Base-by-base conservation (phyloP, 805 yeast genomes). In the Komagataella mondaviorum region DNA sequence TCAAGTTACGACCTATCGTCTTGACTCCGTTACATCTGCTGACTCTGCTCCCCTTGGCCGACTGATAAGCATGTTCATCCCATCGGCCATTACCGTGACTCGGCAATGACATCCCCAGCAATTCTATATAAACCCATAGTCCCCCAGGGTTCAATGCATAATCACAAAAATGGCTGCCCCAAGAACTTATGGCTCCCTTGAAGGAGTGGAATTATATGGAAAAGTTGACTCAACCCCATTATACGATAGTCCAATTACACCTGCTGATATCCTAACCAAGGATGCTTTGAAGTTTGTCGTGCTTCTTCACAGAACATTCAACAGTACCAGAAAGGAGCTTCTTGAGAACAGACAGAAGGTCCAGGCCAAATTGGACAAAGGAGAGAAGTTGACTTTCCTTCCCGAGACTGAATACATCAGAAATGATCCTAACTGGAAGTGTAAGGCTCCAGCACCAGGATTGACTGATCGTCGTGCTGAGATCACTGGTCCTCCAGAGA, bases 401-500 rank as follows among this genome's bases (percentile, higher is more conserved):
- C 77, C 78, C 23, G 90, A 82, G 63, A 85, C 90, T n/a, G 73
- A 69, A 51, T 67, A 71, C 63, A 82, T 85, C 59, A 76, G 93
- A 69, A 74, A 80, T 47, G 86, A 85, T 59, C 76, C 83, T 23
- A 77, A 78, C 44, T 85, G 93, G 93, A 78, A 75, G 56, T 90
- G 93, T 57, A 80, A 83, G 18, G 73, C 84, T 44, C 72, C 81
- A 50, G 89, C 87, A 45, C 83, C 82, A 45, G 88, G 89, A 49
- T 70, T 85, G 59, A 76, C 77, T 54, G 85, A 83, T 64, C 77
- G 95, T 70, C 77, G 88, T 63, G 81, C 80, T 47, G 93, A 85
- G 67, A 85, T 85, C 65, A 85, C 95, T 22, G 95, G 95, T 49
- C 95, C 95, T 18, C 85, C 90, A 51, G 85, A 84, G 63, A 77